Conservation (phyloP, 2,329 filamentous ascomycete species). For the Eurotiales sp. region DNA sequence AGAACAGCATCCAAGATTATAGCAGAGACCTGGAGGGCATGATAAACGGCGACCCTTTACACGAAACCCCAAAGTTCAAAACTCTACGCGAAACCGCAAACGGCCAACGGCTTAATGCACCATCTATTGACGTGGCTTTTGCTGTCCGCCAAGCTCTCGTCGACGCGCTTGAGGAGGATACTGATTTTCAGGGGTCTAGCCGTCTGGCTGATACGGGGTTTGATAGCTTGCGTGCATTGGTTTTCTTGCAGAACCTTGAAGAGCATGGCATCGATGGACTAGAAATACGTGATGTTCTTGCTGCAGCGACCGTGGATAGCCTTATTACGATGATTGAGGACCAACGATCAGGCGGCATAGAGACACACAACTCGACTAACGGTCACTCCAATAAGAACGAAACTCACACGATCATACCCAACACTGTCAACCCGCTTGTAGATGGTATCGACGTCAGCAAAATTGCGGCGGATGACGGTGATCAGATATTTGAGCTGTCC, state of each 20-base stretch:
- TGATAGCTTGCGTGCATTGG: neutral
- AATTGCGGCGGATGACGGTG: conserved; percentile 2
- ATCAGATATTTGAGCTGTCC: conserved; percentile 1
- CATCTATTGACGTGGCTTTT: neutral
- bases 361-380: neutral
- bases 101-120: neutral
- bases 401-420: neutral
- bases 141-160: neutral
- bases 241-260: neutral
- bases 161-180: neutral
- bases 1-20: neutral
- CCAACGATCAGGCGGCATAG: neutral
- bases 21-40: neutral
- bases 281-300: neutral
- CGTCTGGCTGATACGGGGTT: neutral
- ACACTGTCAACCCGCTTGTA: neutral
- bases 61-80: too few species aligned
- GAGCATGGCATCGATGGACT: neutral
- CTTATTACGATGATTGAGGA: neutral
- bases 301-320: too few species aligned
- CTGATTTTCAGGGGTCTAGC: neutral
- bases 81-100: too few species aligned
- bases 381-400: neutral
- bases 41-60: neutral
- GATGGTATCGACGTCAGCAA: neutral